These are phyloP conservation scores for Stemphylium beticola DNA, from an alignment of 2,329 filamentous ascomycete genomes.

Conservation along the genomic window DNA sequence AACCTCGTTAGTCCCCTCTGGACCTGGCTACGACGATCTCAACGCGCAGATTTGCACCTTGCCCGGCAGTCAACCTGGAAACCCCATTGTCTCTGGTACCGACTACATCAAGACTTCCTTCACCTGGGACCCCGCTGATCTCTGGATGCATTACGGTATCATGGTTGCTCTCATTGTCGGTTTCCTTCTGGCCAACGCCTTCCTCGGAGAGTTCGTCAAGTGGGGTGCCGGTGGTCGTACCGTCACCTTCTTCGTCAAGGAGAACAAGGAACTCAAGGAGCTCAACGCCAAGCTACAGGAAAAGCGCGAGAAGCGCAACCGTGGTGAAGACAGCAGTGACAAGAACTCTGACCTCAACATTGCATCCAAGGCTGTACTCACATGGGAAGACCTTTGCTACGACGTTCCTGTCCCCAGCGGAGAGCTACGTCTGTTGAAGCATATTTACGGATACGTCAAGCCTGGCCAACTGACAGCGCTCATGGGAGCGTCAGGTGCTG, in stretches of 20 bases:
- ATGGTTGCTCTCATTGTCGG: conserved; percentile 75
- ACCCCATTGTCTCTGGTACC: conserved; percentile 66
- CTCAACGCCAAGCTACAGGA: conserved; percentile 68
- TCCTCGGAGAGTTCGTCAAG: conserved; percentile 78
- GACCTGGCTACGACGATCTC: conserved; percentile 72
- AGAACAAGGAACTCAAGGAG: conserved; percentile 69
- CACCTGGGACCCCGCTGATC: conserved; percentile 67
- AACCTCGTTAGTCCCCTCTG: conserved; percentile 73
- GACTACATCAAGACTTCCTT: conserved; percentile 74
- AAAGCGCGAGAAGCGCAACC: conserved; percentile 63
- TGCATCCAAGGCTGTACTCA: conserved; percentile 62
- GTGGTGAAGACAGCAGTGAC: conserved; percentile 51
- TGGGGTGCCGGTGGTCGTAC: conserved; percentile 82
- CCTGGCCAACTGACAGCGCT: conserved; percentile 61
- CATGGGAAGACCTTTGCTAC: conserved; percentile 64
- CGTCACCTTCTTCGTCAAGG: conserved; percentile 76
- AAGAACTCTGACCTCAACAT: conserved; percentile 58
- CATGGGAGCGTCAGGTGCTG: conserved; percentile 65
- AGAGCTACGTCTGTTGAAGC: conserved; percentile 61
- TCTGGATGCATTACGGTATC: conserved; percentile 73
- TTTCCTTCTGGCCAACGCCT: conserved; percentile 74
- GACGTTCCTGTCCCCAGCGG: conserved; percentile 73
- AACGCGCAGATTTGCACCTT: conserved; percentile 82
- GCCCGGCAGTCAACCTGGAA: conserved; percentile 72
- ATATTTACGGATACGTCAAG: conserved; percentile 63